phyloP scores from a whole-genome alignment of 371 early-diverging fungal species.

The Rhizopus sp. region DNA sequence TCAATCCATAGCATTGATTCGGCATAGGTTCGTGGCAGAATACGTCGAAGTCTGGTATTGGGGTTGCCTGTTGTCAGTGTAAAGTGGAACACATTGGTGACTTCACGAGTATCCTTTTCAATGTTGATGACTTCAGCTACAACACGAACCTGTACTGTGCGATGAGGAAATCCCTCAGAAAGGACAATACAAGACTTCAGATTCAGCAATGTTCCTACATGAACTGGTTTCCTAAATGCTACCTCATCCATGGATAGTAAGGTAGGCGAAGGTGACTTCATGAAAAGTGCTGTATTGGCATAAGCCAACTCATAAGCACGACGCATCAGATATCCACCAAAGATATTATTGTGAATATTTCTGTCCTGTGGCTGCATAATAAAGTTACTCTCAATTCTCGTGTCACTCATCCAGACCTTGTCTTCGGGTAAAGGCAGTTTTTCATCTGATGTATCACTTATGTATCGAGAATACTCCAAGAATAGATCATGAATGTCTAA shows the following conservation, averaged over 20 bases:
- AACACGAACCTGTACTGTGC: constrained; percentile 69
- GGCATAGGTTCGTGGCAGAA: constrained; percentile 69
- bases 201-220: constrained; percentile 78
- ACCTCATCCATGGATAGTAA: constrained; percentile 88
- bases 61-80: constrained; percentile 55
- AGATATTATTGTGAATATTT: constrained; percentile 92
- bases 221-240: constrained; percentile 81
- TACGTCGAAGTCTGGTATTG: constrained; percentile 26
- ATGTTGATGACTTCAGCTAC: constrained; percentile 79
- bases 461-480: constrained; percentile 62
- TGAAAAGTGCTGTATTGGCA: constrained; percentile 68
- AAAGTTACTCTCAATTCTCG: constrained; percentile 69
- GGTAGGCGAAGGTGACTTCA: constrained; percentile 42
- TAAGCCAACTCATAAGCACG: constrained; percentile 83
- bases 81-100: constrained; percentile 83
- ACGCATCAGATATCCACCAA: constrained; percentile 84
- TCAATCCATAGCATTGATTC: constrained; percentile 76
- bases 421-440: constrained; percentile 48
- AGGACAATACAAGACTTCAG: constrained; percentile 73
- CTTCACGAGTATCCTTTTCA: constrained; percentile 50
- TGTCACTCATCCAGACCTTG: constrained; percentile 86
- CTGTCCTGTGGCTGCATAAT: constrained; percentile 85
- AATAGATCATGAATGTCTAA: constrained; percentile 82
- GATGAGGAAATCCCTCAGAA: constrained; percentile 50
- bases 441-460: constrained; percentile 18